Conservation (phyloP, 2,329 filamentous ascomycete genomes). For the Penicillium fuscoglaucum region DNA sequence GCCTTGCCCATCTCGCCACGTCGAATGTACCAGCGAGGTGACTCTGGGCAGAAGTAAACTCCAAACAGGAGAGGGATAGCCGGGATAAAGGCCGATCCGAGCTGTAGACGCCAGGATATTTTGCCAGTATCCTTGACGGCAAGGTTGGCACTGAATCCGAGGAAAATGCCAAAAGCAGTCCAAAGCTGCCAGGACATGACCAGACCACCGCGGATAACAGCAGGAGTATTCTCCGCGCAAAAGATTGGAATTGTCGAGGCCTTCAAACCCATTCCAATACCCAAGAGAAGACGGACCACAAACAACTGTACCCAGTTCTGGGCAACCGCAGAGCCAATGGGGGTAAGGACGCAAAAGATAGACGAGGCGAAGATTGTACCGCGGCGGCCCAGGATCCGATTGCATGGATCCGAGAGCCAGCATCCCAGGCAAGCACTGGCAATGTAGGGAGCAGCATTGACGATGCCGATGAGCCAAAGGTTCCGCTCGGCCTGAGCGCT, state of each 20-base stretch:
- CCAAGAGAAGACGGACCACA: conserved; percentile 58
- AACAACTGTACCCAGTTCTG: conserved; percentile 62
- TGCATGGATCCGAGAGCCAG: conserved; percentile 67
- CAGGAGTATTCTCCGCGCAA: conserved; percentile 57
- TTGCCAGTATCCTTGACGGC: conserved; percentile 60
- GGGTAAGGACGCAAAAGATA: conserved; percentile 65
- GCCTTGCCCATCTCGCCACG: conserved; percentile 63
- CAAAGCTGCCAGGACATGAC: conserved; percentile 58
- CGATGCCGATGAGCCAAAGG: conserved; percentile 63
- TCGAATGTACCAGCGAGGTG: conserved; percentile 67
- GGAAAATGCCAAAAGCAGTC: conserved; percentile 64
- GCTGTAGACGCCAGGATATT: conserved; percentile 64
- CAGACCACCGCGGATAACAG: conserved; percentile 56
- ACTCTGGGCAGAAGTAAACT: conserved; percentile 64
- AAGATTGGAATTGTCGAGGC: conserved; percentile 58
- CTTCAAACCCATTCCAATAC: conserved; percentile 63
- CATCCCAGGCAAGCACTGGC: conserved; percentile 57
- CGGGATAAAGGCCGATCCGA: conserved; percentile 66
- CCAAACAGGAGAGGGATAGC: conserved; percentile 60
- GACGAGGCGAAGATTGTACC: conserved; percentile 65
- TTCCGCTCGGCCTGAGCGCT: conserved; percentile 42
- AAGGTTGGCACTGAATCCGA: conserved; percentile 66
- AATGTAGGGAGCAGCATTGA: conserved; percentile 62
- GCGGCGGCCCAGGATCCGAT: conserved; percentile 59
- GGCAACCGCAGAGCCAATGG: conserved; percentile 64